These are phyloP conservation scores for Clavariopsis aquatica DNA, from an alignment of 495 filamentous ascomycete species.

Conservation along the genomic window DNA sequence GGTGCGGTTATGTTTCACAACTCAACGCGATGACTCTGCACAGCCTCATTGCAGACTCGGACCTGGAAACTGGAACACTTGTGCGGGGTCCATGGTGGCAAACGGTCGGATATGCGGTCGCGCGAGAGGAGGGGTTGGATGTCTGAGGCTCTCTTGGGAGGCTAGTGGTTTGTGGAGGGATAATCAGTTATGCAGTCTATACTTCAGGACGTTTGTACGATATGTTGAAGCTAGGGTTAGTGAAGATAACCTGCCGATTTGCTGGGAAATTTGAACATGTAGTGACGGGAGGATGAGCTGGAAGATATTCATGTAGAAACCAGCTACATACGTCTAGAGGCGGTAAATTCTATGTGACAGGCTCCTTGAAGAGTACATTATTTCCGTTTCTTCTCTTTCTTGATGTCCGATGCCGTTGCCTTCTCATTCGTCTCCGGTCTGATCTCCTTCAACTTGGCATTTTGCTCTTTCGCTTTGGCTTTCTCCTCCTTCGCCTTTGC, in stretches of 20 bases:
- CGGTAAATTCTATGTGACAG: too few relatives aligned
- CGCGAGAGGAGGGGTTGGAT: background rate
- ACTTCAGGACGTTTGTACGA: too few relatives aligned
- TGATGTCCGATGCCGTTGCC: background rate
- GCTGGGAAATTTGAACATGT: too few relatives aligned
- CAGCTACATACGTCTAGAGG: too few relatives aligned
- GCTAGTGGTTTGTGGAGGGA: too few relatives aligned
- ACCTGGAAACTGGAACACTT: background rate
- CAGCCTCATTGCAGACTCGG: background rate
- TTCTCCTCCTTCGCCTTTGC: slow-evolving; percentile 26
- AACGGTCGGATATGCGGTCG: background rate
- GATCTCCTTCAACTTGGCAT: slow-evolving; percentile 12
- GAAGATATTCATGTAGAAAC: too few relatives aligned
- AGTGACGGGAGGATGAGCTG: too few relatives aligned
- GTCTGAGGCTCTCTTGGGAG: too few relatives aligned
- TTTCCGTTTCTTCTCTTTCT: background rate
- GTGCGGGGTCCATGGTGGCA: background rate
- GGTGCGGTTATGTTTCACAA: background rate
- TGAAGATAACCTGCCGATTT: too few relatives aligned
- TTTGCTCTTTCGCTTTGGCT: background rate
- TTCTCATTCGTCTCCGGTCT: slow-evolving; percentile 1
- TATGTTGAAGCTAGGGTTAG: too few relatives aligned
- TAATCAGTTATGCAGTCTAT: too few relatives aligned
- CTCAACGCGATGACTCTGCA: background rate
- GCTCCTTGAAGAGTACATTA: too few relatives aligned